phyloP scores from a whole-genome alignment of 208 protist genomes.

The Leishmania turanica region DNA sequence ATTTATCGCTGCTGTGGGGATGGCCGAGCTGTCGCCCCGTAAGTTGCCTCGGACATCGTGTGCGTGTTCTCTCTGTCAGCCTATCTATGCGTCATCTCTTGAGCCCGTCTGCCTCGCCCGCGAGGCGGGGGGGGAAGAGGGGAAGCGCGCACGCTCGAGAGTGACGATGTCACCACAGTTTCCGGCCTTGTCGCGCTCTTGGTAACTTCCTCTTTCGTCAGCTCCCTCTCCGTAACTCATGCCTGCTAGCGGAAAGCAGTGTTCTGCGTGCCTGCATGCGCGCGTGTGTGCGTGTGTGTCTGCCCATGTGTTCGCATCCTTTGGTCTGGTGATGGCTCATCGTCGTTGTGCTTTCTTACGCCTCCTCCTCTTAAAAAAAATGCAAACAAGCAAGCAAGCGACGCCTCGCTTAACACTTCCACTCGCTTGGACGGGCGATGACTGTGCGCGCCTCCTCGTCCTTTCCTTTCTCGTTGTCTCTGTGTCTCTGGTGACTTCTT shows the following conservation, averaged over 20 bases:
- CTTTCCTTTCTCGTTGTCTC: neutral
- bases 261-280: neutral
- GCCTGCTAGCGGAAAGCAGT: neutral
- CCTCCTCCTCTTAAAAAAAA: neutral
- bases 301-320: neutral
- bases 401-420: neutral
- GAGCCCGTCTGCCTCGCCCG: neutral
- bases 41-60: neutral
- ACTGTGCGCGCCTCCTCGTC: neutral
- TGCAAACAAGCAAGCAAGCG: too few relatives aligned
- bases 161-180: neutral
- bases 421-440: neutral
- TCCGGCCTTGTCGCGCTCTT: neutral
- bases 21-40: neutral
- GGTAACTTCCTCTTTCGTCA: neutral
- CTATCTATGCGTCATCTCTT: neutral
- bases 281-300: neutral
- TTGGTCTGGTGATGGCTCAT: neutral
- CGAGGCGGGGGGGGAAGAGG: neutral
- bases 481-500: neutral
- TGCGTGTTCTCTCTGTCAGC: neutral
- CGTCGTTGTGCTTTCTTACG: neutral
- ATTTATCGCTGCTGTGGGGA: neutral
- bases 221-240: neutral
- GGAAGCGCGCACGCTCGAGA: neutral